phyloP scores from a whole-genome alignment of 441 rosid species.

The Croton setiger region DNA sequence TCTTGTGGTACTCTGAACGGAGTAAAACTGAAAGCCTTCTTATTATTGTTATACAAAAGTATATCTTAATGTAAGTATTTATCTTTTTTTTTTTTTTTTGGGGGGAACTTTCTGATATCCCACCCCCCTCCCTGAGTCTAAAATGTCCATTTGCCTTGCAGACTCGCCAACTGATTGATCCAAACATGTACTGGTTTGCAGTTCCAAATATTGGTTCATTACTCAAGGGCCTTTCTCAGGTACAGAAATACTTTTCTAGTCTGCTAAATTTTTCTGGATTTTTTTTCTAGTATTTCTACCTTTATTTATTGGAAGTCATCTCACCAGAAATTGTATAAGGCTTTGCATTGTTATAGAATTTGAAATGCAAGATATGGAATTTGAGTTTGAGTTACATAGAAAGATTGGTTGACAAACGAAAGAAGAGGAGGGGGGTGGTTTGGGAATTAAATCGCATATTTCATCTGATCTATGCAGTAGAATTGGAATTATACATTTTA shows the following conservation, averaged over 20 bases:
- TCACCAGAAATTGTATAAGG: not conserved
- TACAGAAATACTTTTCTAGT: conserved; percentile 23
- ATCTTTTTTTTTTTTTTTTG: conserved; percentile 4
- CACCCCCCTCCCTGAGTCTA: conserved; percentile 13
- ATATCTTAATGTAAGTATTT: conserved; percentile 3
- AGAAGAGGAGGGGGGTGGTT: no score
- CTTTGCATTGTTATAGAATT: not conserved
- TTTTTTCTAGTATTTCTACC: not conserved
- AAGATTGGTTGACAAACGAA: not conserved
- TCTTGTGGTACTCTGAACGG: not conserved
- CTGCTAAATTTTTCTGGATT: not conserved
- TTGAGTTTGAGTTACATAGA: not conserved
- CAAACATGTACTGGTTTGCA: conserved; percentile 89
- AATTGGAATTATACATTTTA: not conserved
- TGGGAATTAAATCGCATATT: no score
- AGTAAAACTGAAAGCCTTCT: not conserved
- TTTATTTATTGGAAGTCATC: not conserved
- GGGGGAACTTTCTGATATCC: not conserved
- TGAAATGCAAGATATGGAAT: not conserved
- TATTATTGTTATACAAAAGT: no score
- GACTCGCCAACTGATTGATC: conserved; percentile 89
- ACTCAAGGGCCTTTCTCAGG: conserved; percentile 89
- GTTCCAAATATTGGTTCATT: conserved; percentile 79
- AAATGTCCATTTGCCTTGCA: conserved; percentile 28
- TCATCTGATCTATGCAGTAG: not conserved